Base-by-base conservation (phyloP, 345 rosid genomes). In the Lepidium africanum region DNA sequence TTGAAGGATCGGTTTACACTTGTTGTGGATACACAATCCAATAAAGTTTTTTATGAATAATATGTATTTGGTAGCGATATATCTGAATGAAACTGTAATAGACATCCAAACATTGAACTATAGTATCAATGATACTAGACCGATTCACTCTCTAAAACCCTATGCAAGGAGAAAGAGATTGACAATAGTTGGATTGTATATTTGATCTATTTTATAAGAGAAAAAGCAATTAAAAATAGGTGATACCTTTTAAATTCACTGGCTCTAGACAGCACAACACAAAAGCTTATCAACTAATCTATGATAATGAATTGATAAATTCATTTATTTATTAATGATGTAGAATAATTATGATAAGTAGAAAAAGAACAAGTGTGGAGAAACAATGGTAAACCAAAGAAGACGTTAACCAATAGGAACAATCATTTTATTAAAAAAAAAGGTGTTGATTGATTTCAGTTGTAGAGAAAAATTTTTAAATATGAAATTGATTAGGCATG, bases 261-360 rank as follows among this genome's bases (percentile, higher is more conserved):
- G 42, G 47, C 75, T n/a, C n/a, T 37, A 43, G 69, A 62, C 67
- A 59, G 48, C 63, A 60, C 60, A 70, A n/a, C 40, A 38, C 15
- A 63, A 63, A 71, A 63, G 63, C 55, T 62, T 21, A 61, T 52
- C 51, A 69, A 27, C 36, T 27, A 49, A 59, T 25, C 25, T 37
- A 51, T 50, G 41, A 17, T 40, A 70, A 21, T 40, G 53, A 41
- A 42, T 51, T 40, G 42, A 39, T 50, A 3, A 51, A n/a, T 41
- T 32, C 51, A 7, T 53, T 42, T 71, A 43, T 43, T 27, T 42
- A 23, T 33, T 42, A 61, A 71, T 71, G 42, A 70, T 51, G 46
- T 17, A 52, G 55, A 41, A 61, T 35, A 67, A 67, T 5, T 49
- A 55, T 43, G 71, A 67, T 54, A 10, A 46, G 30, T 60, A 40